Evolutionary conservation across 306 rosid species (phyloP), one percentile per base, ranked within the genome.

Genomic region (Dryas alaskensis): DNA sequence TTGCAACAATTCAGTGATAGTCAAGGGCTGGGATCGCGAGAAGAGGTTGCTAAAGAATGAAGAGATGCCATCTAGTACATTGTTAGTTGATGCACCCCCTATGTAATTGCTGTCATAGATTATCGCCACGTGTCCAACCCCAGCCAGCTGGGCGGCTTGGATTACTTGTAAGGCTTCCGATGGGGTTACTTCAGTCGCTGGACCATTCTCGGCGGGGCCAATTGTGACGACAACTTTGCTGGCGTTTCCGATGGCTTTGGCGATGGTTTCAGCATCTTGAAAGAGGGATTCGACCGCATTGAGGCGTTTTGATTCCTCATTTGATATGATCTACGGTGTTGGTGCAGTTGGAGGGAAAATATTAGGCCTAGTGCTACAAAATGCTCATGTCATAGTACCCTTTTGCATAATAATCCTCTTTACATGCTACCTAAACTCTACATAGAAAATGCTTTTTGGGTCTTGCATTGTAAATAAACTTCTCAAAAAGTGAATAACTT

Each of bases 241-340:
- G 17, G 99, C 99, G 37, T 88, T 94, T 60, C 99, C 97, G 40
- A 94, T 94, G 37, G 99, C 99, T 81, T 90, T 92, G 49, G 99
- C 99, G 45, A 92, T 92, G 46, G 96, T 66, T 57, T 92, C 92
- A 1, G 89, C 86, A 22, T 88, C 84, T 39, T 86, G 78, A 70
- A 94, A 94, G 55, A 86, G 77, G 13, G 97, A 88, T 53, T 88
- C 86, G 11, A 94, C 97, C 0, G 97, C 97, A 14, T 94, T 94
- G 52, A 94, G 84, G 27, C 99, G 92, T 79, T 86, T 94, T 3
- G 95, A 86, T 69, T 94, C 96, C 77, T 89, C 97, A 10, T 87
- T 87, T 53, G 99, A 94, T 82, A 94, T 87, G 76, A 94, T 81
- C 97, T 94, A 77, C 69, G 40, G 50, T 5, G 27, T 49, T 17